Base-by-base conservation (phyloP, 805 yeast genomes). In the Tetrapisispora iriomotensis region DNA sequence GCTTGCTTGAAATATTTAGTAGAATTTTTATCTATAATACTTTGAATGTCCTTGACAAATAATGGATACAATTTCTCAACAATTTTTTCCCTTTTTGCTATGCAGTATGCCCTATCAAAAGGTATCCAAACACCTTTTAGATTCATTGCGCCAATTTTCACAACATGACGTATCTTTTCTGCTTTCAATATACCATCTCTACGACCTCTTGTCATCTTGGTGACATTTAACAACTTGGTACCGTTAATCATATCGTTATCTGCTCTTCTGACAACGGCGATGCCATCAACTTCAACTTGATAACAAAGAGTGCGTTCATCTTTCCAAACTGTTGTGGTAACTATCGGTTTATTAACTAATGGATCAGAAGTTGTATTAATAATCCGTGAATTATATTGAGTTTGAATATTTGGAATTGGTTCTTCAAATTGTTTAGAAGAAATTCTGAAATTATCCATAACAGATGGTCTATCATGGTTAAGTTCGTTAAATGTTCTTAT, bases 121-220 rank as follows among this genome's bases (percentile, higher is more conserved):
- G 94, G 94, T 43, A 83, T 82, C 94, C 94, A 83, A 34, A 83
- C 94, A 28, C 94, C 94, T 63, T 83, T 83, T 50, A 83, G 66
- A 59, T 83, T 88, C 88, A 83, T 82, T 12, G 87, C 78, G 4
- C 94, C 94, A 44, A 82, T 79, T 61, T 83, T 83, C 32, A 83
- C 90, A 19, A 83, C 94, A 54, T 81, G 84, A 30, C 92, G 69
- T 32, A 75, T 71, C 51, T 79, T 78, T 56, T 82, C 92, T 42
- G 79, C 75, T 63, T 83, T 83, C 45, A 83, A 67, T 45, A 83
- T 77, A 15, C 94, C 94, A 58, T 83, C 94, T 52, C 94, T 69
- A 48, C 90, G 72, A 21, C 94, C 94, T 45, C 94, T 70, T 13
- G 94, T 83, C 84, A 83, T 82, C 43, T 82, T 85, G 2, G 92